Conservation (phyloP, 2,329 filamentous ascomycete species). For the Stachybotrys chartarum region DNA sequence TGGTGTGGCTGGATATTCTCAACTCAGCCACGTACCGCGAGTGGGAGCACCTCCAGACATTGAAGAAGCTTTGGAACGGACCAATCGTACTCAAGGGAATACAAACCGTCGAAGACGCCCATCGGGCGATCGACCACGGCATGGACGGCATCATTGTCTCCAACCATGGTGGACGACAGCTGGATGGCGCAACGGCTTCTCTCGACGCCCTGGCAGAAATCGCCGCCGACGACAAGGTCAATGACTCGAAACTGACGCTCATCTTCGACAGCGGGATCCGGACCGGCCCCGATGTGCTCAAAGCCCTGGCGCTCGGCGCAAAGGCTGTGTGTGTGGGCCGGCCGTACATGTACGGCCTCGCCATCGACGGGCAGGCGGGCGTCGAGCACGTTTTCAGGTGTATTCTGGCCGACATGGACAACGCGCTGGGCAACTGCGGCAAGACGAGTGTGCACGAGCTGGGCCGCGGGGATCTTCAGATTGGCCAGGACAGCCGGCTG, state of each 20-base stretch:
- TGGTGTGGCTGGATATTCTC: slow-evolving; percentile 14
- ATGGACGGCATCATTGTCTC: slow-evolving; percentile 32
- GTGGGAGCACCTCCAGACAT: slow-evolving; percentile 55
- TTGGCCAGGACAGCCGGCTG: not conserved
- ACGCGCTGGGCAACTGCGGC: slow-evolving; percentile 48
- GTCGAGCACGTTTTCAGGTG: slow-evolving; percentile 47
- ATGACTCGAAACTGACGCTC: slow-evolving; percentile 37
- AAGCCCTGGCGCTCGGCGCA: slow-evolving; percentile 32
- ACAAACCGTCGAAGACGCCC: slow-evolving; percentile 30
- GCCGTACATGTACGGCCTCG: slow-evolving; percentile 28
- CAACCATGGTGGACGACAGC: slow-evolving; percentile 35
- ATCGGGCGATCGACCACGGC: slow-evolving; percentile 26
- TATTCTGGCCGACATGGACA: slow-evolving; percentile 34
- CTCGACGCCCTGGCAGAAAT: slow-evolving; percentile 44
- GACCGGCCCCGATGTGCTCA: slow-evolving; percentile 31
- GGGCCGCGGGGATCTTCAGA: slow-evolving; percentile 10
- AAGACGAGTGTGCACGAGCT: slow-evolving; percentile 29
- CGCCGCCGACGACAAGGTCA: slow-evolving; percentile 48
- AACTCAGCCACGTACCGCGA: slow-evolving; percentile 37
- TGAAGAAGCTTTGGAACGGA: slow-evolving; percentile 55
- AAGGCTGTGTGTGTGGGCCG: slow-evolving; percentile 36
- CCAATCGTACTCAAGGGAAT: slow-evolving; percentile 35
- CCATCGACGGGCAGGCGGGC: slow-evolving; percentile 30
- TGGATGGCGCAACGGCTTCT: slow-evolving; percentile 34
- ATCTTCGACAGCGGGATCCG: slow-evolving; percentile 39